Evolutionary conservation across 768 basidiomycete genomes (phyloP).

Genomic region (Trichaptum fuscoviolaceum): DNA sequence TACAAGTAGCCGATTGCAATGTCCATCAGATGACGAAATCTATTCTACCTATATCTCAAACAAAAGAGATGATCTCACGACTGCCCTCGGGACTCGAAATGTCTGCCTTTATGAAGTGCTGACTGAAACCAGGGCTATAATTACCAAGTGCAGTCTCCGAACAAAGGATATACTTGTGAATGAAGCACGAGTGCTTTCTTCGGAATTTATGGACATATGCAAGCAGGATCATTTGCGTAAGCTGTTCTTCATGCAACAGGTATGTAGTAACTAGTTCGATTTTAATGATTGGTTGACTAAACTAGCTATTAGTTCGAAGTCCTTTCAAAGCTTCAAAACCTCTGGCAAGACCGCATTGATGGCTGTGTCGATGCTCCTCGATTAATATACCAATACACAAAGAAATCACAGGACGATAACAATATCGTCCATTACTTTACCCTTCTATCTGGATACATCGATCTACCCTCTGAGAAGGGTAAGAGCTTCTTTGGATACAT

Average conservation of each 20-base stretch:
- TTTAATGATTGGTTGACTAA: constrained; percentile 5
- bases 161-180: constrained; percentile 36
- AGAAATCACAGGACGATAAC: constrained; percentile 24
- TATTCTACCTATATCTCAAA: constrained; percentile 26
- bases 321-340: constrained; percentile 36
- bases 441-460: constrained; percentile 38
- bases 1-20: constrained; percentile 14
- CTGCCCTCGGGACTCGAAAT: constrained; percentile 30
- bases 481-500: constrained; percentile 41
- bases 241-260: constrained; percentile 51
- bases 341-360: constrained; percentile 45
- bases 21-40: constrained; percentile 37
- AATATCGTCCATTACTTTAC: constrained; percentile 31
- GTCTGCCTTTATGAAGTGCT: constrained; percentile 30
- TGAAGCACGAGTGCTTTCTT: constrained; percentile 32
- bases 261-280: constrained; percentile 16
- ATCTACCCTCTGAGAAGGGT: constrained; percentile 37
- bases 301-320: constrained; percentile 41
- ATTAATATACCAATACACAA: constrained; percentile 31
- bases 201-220: constrained; percentile 45
- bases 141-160: constrained; percentile 13
- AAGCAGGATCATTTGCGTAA: constrained; percentile 36
- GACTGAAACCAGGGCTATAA: constrained; percentile 26
- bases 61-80: constrained; percentile 17
- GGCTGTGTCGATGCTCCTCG: constrained; percentile 44